Conservation (phyloP, 768 basidiomycete genomes). For the Fomitopsis serialis region DNA sequence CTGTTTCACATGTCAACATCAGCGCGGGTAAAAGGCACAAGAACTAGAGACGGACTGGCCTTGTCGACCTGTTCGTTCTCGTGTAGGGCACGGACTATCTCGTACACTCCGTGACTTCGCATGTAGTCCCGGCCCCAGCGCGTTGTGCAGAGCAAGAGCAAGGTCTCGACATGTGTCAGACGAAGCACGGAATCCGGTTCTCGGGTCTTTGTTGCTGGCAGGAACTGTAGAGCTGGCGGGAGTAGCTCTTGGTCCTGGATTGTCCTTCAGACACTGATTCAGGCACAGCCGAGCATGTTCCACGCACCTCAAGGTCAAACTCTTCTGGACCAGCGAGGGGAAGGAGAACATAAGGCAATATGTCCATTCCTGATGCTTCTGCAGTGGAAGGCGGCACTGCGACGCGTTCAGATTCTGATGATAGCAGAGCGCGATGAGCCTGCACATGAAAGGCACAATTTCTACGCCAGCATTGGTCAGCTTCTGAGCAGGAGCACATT, state of each 20-base stretch:
- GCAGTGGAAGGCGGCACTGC: conserved; percentile 52
- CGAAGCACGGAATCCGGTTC: conserved; percentile 76
- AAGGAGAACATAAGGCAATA: conserved; percentile 78
- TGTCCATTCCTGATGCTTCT: conserved; percentile 72
- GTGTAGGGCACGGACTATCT: conserved; percentile 76
- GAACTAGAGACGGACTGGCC: conserved; percentile 34
- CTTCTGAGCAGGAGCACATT: background rate
- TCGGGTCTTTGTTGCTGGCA: conserved; percentile 77
- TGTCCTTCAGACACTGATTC: background rate
- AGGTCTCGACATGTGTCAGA: conserved; percentile 81
- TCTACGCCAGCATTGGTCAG: conserved; percentile 34
- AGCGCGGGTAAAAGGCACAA: background rate
- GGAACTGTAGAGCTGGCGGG: conserved; percentile 79
- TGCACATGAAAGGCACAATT: conserved; percentile 72
- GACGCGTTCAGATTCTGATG: conserved; percentile 52
- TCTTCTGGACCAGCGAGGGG: conserved; percentile 96
- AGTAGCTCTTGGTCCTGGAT: conserved; percentile 82
- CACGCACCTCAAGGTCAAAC: conserved; percentile 77
- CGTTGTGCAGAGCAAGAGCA: conserved; percentile 85
- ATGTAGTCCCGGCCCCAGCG: conserved; percentile 83
- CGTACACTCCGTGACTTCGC: conserved; percentile 79
- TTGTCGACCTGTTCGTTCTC: conserved; percentile 74
- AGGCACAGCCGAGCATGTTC: background rate
- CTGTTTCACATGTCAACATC: conserved; percentile 30
- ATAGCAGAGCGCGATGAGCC: conserved; percentile 68